These are phyloP conservation scores for Colletotrichum phormii DNA, from an alignment of 2,329 filamentous ascomycete species.

Conservation along the genomic window DNA sequence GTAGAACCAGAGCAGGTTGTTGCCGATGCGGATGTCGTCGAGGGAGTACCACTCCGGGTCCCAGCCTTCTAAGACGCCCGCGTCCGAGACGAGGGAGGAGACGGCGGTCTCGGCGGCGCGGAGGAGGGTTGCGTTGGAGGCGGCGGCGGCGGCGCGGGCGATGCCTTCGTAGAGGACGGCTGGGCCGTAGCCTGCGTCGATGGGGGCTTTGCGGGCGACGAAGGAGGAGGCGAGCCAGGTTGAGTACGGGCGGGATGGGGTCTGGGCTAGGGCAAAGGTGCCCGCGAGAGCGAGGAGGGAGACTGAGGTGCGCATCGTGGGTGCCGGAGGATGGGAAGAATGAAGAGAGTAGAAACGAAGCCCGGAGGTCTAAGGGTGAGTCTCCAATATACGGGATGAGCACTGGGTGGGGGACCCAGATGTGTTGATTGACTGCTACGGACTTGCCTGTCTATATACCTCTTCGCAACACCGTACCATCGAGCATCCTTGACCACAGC, in stretches of 20 bases:
- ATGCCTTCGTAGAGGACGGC: constrained; percentile 30
- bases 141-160: constrained; percentile 18
- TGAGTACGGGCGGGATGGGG: constrained; percentile 7
- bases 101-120: constrained; percentile 20
- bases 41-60: constrained; percentile 61
- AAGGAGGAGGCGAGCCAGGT: constrained; percentile 31
- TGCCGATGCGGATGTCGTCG: constrained; percentile 64
- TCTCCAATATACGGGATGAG: too few relatives aligned
- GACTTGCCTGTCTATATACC: neutral
- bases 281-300: constrained; percentile 4
- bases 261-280: neutral
- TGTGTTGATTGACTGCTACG: neutral
- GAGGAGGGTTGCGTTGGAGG: constrained; percentile 4
- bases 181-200: constrained; percentile 22
- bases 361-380: too few relatives aligned
- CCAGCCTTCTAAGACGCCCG: constrained; percentile 61
- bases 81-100: constrained; percentile 31
- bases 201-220: constrained; percentile 8
- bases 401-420: neutral
- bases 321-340: neutral
- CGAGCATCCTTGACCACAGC: neutral
- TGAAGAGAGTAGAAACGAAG: neutral
- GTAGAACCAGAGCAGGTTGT: constrained; percentile 63
- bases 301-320: neutral
- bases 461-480: too few relatives aligned